Evolutionary conservation across 1,284 basidiomycete genomes (phyloP), one percentile per base, ranked within the genome.

Genomic region (Sparassis latifolia): DNA sequence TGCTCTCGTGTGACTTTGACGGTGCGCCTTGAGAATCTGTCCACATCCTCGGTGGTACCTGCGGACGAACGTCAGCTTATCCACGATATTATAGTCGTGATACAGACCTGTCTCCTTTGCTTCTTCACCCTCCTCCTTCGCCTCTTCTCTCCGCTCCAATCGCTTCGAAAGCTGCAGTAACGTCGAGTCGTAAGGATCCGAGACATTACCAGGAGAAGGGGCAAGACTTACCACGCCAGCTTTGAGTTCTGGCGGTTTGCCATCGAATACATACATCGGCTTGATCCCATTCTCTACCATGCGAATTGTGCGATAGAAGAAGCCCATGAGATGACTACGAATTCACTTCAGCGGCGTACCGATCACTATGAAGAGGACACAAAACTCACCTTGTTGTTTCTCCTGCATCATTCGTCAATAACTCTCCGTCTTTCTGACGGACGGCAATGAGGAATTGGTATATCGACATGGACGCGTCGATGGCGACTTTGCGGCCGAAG

Each of bases 211-310:
- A 3, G 2, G 2, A 40, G n/a, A 3, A 10, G 10, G 53, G 49
- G 42, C 37, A 41, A 49, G 4, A 84, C 91, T 62, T 62, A 97
- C 94, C 60, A 99, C 94, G 49, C 92, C 92, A 51, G 92, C 86
- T 71, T 99, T 99, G 68, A 99, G 73, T 55, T 98, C 94, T 45
- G 96, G 96, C 1, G 96, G 97, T 67, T 96, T 97, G 6, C 97
- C 97, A 69, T 99, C 97, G 61, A 99, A 99, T 28, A 99, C 92
- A 69, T 98, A 99, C 45, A 89, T 89, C 1, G 96, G 96, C 66
- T 99, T 99, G 66, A 99, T 94, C 3, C 97, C 97, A 60, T 97
- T 93, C 69, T 99, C 97, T n/a, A 97, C 92, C 73, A 99, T 99
- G 28, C 97, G 82, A 53, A 97, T 91, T 0, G 94, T 97, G 33